Conservation (phyloP, 2,329 filamentous ascomycete genomes). For the Botrytis cinerea region DNA sequence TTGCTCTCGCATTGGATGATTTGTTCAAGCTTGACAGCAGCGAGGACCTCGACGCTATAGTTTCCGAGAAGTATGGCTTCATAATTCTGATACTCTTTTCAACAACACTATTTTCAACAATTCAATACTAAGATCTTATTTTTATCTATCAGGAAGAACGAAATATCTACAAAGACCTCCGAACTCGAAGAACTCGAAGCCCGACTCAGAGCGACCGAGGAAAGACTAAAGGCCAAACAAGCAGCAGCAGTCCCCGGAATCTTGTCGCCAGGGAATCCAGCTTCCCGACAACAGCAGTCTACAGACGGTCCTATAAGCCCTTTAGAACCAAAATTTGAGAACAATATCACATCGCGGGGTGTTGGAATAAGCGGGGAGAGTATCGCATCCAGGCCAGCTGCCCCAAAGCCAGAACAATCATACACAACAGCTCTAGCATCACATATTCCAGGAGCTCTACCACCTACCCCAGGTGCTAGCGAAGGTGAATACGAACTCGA, state of each 20-base stretch:
- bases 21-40: slow-evolving; percentile 86
- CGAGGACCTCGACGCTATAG: slow-evolving; percentile 70
- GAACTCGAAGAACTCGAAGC: slow-evolving; percentile 87
- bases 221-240: slow-evolving; percentile 58
- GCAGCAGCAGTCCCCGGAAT: slow-evolving; percentile 24
- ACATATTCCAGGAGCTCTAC: slow-evolving; percentile 38
- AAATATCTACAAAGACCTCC: slow-evolving; percentile 69
- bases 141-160: slow-evolving; percentile 65
- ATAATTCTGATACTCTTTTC: not conserved
- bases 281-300: not conserved
- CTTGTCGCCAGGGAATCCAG: not conserved
- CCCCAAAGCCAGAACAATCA: slow-evolving; percentile 12
- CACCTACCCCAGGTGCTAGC: slow-evolving; percentile 42
- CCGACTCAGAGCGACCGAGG: slow-evolving; percentile 81
- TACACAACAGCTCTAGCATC: slow-evolving; percentile 18
- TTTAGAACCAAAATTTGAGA: slow-evolving; percentile 21
- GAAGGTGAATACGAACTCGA: slow-evolving; percentile 42
- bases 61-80: slow-evolving; percentile 71
- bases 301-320: slow-evolving; percentile 11
- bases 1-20: slow-evolving; percentile 82
- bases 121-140: not conserved
- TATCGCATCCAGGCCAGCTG: slow-evolving; percentile 14
- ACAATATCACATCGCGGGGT: not conserved
- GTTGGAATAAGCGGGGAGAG: not conserved
- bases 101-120: slow-evolving; percentile 9